Percentiles rank a stretch among this genome's conserved stretches.
These are phyloP conservation scores for Pichia thaimueangensis DNA, from an alignment of 805 yeast genomes.

Conservation along the genomic window DNA sequence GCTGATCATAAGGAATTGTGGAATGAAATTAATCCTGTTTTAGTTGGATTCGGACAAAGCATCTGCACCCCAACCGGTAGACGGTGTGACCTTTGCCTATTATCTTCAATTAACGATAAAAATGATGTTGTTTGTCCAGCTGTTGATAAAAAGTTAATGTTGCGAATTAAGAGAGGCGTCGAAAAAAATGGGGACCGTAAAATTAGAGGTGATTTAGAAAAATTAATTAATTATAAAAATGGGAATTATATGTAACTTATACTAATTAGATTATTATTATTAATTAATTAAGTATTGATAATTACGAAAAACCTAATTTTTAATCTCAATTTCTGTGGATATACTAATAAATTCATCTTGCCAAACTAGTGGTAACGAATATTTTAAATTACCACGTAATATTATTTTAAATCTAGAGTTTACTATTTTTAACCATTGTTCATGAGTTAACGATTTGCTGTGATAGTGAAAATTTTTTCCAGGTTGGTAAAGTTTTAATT, in stretches of 20 bases:
- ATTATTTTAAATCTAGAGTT: conserved; percentile 24
- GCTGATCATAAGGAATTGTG: conserved; percentile 55
- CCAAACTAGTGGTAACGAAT: conserved; percentile 25
- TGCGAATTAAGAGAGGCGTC: conserved; percentile 25
- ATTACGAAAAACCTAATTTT: neutral
- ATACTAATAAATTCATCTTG: conserved; percentile 25
- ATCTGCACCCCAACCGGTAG: conserved; percentile 68
- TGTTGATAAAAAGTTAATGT: conserved; percentile 42
- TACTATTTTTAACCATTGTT: conserved; percentile 28
- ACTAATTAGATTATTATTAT: no score
- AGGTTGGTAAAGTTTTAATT: conserved; percentile 27
- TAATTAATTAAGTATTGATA: neutral
- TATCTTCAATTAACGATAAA: conserved; percentile 21
- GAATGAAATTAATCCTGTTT: conserved; percentile 76
- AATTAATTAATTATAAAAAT: conserved; percentile 31
- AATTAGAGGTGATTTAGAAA: conserved; percentile 39
- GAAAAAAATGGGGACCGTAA: conserved; percentile 20
- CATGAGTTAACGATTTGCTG: conserved; percentile 19
- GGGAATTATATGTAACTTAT: no score
- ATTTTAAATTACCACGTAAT: conserved; percentile 29
- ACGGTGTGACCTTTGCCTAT: conserved; percentile 65
- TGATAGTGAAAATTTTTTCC: conserved; percentile 24
- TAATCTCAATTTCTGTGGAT: conserved; percentile 22
- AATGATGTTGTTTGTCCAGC: conserved; percentile 47
- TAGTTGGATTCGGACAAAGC: conserved; percentile 93